These are phyloP conservation scores for Phaeoacremonium minimum DNA, from an alignment of 2,329 filamentous ascomycete species.

Conservation along the genomic window DNA sequence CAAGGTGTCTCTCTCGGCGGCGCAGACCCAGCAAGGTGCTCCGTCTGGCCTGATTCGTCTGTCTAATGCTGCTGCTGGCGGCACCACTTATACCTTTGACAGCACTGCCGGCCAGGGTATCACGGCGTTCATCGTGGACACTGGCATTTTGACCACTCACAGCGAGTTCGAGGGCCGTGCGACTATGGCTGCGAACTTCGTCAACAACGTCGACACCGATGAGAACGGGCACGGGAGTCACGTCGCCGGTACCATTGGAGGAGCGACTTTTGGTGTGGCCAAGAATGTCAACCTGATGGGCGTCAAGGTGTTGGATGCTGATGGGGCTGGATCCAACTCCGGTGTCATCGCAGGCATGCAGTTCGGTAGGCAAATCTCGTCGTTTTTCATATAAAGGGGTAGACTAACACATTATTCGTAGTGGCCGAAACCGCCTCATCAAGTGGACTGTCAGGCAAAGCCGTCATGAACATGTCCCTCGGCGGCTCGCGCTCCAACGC, in stretches of 20 bases:
- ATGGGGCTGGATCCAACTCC: conserved; percentile 42
- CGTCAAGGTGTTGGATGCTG: conserved; percentile 57
- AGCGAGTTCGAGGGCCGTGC: conserved; percentile 53
- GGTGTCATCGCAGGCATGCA: conserved; percentile 57
- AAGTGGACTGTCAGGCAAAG: conserved; percentile 40
- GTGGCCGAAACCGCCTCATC: conserved; percentile 40
- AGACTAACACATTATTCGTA: conserved; percentile 5
- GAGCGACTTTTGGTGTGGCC: conserved; percentile 57
- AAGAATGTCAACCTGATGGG: conserved; percentile 51
- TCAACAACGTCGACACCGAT: conserved; percentile 44
- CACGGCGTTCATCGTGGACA: conserved; percentile 62
- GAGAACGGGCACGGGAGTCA: conserved; percentile 62
- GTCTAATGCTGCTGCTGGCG: conserved; percentile 34
- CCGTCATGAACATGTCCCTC: conserved; percentile 62
- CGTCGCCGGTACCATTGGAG: conserved; percentile 58
- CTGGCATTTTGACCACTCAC: conserved; percentile 55
- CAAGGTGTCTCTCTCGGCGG: conserved; percentile 34
- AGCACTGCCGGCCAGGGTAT: conserved; percentile 47
- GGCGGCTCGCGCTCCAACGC: conserved; percentile 44
- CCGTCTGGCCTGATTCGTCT: conserved; percentile 49
- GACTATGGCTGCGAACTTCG: conserved; percentile 46
- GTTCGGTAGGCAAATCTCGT: conserved; percentile 27
- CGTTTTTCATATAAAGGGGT: conserved; percentile 1
- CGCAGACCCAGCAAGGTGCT: conserved; percentile 48
- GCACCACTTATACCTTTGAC: conserved; percentile 45